A percentile compares a stretch with the other conserved stretches of the same genome.
Evolutionary conservation across 352 stramenopile species (phyloP).

Genomic region (Phytophthora multivora): DNA sequence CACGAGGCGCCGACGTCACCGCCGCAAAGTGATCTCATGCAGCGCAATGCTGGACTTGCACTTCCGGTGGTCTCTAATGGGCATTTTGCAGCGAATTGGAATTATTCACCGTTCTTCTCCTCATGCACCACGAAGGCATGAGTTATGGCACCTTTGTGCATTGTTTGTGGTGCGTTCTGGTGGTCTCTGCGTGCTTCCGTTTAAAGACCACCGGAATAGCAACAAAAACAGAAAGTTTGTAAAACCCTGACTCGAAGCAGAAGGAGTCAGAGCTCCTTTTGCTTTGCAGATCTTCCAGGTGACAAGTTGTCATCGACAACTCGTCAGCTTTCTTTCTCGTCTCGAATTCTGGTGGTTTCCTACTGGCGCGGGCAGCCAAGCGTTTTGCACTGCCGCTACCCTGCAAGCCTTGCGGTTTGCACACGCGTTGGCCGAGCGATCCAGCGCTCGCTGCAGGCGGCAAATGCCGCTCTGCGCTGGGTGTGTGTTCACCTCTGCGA

Average conservation of each 20-base stretch:
- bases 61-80: slow-evolving; percentile 12
- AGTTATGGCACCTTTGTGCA: neutral
- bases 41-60: slow-evolving; percentile 20
- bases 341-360: slow-evolving; percentile 16
- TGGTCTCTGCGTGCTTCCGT: slow-evolving; percentile 1
- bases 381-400: slow-evolving; percentile 2
- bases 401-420: slow-evolving; percentile 1
- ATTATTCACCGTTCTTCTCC: too few relatives aligned
- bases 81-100: neutral
- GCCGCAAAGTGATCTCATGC: neutral
- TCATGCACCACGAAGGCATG: too few relatives aligned
- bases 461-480: slow-evolving; percentile 8
- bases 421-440: neutral
- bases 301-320: too few relatives aligned
- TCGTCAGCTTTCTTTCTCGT: too few relatives aligned
- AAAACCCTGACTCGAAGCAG: too few relatives aligned
- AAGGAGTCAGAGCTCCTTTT: too few relatives aligned
- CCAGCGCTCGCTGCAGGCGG: neutral
- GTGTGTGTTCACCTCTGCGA: slow-evolving; percentile 31
- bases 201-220: too few relatives aligned
- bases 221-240: too few relatives aligned
- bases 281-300: too few relatives aligned
- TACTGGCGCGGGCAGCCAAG: neutral
- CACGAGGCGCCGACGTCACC: neutral
- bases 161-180: slow-evolving; percentile 7